phyloP scores from a whole-genome alignment of 176 grass and related monocot species.

The Musa itinerans region DNA sequence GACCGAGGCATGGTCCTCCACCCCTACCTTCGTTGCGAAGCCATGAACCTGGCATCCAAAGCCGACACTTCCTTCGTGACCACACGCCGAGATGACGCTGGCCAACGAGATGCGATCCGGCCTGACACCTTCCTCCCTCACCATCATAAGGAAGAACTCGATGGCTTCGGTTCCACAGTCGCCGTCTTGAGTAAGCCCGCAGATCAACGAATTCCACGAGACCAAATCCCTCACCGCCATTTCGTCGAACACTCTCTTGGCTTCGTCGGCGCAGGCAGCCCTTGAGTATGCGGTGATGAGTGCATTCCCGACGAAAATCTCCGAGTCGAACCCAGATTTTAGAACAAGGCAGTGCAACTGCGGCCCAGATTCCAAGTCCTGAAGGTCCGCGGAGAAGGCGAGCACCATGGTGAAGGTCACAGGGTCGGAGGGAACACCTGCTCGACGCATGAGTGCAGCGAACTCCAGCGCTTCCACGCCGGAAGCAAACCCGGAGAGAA shows the following conservation, averaged over 20 bases:
- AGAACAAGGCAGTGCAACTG: constrained; percentile 56
- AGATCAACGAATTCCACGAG: constrained; percentile 76
- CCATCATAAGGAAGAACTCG: constrained; percentile 43
- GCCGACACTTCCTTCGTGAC: constrained; percentile 18
- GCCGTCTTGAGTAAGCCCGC: constrained; percentile 51
- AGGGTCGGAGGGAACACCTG: constrained; percentile 43
- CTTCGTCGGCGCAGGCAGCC: constrained; percentile 24
- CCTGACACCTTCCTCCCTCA: constrained; percentile 30
- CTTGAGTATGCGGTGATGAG: constrained; percentile 64
- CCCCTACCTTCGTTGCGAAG: constrained; percentile 51
- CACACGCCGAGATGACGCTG: constrained; percentile 50
- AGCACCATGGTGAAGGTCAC: constrained; percentile 55
- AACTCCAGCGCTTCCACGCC: constrained; percentile 38
- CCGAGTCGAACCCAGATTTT: constrained; percentile 35
- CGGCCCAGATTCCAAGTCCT: constrained; percentile 20
- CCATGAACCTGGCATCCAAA: constrained; percentile 65
- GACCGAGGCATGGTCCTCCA: constrained; percentile 32
- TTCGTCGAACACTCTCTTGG: constrained; percentile 54
- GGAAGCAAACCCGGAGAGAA: constrained; percentile 45
- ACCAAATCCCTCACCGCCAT: constrained; percentile 45
- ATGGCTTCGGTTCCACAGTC: constrained; percentile 38
- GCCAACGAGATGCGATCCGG: constrained; percentile 66
- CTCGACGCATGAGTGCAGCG: constrained; percentile 39
- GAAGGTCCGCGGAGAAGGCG: constrained; percentile 31
- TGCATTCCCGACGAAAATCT: constrained; percentile 56